Evolutionary conservation across 305 asterid species (phyloP), one percentile per base, ranked within the genome.

Genomic region (Euphrasia arctica): DNA sequence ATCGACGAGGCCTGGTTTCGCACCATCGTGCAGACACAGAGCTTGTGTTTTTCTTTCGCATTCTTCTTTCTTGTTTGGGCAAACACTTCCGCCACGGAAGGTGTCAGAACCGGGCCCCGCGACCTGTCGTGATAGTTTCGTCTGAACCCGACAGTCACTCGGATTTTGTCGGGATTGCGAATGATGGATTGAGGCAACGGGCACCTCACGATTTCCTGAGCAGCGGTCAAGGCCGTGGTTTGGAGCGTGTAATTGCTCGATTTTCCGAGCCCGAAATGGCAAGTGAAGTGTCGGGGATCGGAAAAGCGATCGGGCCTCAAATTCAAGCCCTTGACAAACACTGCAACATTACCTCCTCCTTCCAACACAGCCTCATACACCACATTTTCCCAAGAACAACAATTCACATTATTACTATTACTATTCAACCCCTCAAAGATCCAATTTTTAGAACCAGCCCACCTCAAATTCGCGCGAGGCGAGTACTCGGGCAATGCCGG

Each of bases 291-390:
- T 25, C 70, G 69, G 2, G 97, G 92, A 66, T 90, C 82, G 0
- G 95, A 88, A 54, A 78, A 83, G 54, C 88, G 66, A 65, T 75
- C 77, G 2, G 86, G 82, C 84, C 97, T 79, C 51, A 88, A 74
- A 75, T 83, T 90, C 88, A 93, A 79, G 5, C 99, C 99, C 72
- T 93, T 93, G 14, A 85, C 97, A 74, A 93, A 90, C 73, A 93
- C 95, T 25, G 79, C 85, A 50, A 64, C 90, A 0, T 84, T 84
- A 14, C 70, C 77, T 58, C 82, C 81, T 56, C 82, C 81, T 75
- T 93, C 99, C 68, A 90, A 60, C 15, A 75, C 73, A 42, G 95
- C 96, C 39, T 83, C 81, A 76, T 90, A 93, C 4, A 64, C 89
- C 63, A 93, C 77, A 54, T 80, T 78, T 5, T 90, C 85, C 97